Conservation (phyloP, 78 protist species). For the Tieghemostelium lacteum region DNA sequence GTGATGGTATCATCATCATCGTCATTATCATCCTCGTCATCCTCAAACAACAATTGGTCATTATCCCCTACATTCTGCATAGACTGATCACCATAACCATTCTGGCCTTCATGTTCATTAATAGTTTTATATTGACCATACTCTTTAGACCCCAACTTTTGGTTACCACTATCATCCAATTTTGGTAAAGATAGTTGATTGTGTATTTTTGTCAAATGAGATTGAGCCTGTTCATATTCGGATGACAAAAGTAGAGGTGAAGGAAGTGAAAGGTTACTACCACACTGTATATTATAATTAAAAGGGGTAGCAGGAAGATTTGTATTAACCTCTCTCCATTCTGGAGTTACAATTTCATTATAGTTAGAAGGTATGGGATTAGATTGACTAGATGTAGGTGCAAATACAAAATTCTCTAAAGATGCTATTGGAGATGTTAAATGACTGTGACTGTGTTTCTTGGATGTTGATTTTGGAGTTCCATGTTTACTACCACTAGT, state of each 20-base stretch:
- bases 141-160: neutral
- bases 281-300: neutral
- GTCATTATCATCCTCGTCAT: slow-evolving; percentile 19
- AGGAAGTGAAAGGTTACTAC: slow-evolving; percentile 1
- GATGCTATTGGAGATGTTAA: neutral
- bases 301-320: too few relatives aligned
- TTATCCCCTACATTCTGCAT: neutral
- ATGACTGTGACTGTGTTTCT: neutral
- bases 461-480: neutral
- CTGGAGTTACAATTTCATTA: slow-evolving; percentile 68
- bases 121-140: neutral
- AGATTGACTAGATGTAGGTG: neutral
- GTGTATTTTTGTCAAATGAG: neutral
- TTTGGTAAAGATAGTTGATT: neutral
- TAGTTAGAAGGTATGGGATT: slow-evolving; percentile 1
- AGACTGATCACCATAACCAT: slow-evolving; percentile 1
- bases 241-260: slow-evolving; percentile 8
- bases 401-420: neutral
- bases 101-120: neutral
- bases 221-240: neutral
- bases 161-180: neutral
- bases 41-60: too few relatives aligned
- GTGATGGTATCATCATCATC: slow-evolving; percentile 37
- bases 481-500: neutral
- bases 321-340: slow-evolving; percentile 63